Percentiles rank a stretch among this genome's conserved stretches.
phyloP scores from a whole-genome alignment of 1,139 yeast species.

The Lodderomyces margitis region DNA sequence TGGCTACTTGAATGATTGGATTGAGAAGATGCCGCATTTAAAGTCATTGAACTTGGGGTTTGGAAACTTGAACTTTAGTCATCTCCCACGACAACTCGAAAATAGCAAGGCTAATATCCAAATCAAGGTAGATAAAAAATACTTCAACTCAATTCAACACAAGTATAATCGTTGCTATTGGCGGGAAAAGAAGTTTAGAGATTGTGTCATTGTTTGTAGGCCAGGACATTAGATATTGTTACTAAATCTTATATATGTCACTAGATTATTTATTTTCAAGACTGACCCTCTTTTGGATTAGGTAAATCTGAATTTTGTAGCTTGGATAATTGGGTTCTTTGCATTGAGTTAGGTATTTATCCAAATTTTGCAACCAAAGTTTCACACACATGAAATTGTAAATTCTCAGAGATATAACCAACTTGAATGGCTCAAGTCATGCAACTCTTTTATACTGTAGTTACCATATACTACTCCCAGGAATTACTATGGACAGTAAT shows the following conservation, averaged over 20 bases:
- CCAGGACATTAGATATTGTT: neutral
- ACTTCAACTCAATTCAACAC: slow-evolving; percentile 1
- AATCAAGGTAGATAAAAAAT: neutral
- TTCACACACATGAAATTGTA: no score
- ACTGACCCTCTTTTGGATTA: no score
- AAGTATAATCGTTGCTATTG: slow-evolving; percentile 1
- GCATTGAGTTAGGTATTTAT: no score
- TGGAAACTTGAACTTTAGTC: neutral
- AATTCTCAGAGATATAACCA: no score
- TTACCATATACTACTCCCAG: no score
- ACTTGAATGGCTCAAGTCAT: no score
- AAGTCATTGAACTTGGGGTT: slow-evolving; percentile 1
- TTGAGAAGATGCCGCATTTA: slow-evolving; percentile 1
- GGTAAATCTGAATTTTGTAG: no score
- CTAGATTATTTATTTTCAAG: no score
- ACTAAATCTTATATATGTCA: no score
- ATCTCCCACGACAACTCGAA: neutral
- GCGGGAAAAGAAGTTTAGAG: slow-evolving; percentile 1
- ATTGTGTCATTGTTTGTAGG: neutral
- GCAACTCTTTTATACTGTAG: no score
- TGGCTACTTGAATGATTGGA: slow-evolving; percentile 1
- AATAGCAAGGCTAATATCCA: neutral
- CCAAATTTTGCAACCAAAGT: no score
- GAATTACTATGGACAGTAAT: neutral
- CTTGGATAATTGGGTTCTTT: no score